Evolutionary conservation across 2,329 filamentous ascomycete genomes (phyloP), one percentile per base, ranked within the genome.

Genomic region (Ophiosphaerella herpotricha): DNA sequence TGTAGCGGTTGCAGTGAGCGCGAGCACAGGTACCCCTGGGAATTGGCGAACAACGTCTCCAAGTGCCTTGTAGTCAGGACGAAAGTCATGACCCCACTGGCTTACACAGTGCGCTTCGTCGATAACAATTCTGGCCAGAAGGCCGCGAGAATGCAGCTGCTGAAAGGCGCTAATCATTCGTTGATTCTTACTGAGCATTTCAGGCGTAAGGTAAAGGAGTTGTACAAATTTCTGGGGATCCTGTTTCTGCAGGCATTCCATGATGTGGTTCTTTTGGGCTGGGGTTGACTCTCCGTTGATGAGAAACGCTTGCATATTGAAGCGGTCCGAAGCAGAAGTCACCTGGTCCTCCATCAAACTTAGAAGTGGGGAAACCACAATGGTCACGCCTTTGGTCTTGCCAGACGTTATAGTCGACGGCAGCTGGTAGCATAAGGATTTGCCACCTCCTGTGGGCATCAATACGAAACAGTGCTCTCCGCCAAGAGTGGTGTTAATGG

Each of bases 31-130:
- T 3, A 97, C 89, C 2, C 84, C 83, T 0, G 87, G 85, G 61
- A 93, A 93, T 44, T 82, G 84, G 35, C 77, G 72, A 41, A 93
- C 84, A 37, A 97, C 78, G 50, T 85, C 81, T 24, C 92, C 91
- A 4, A 99, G 79, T 26, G 84, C 83, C 73, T 96, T 96, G 77
- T 99, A 99, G 70, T 97, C 93, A 0, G 92, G 93, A 39, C 95
- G 85, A 70, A 99, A 99, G 72, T 99, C 94, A 63, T 99, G 94
- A 1, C 94, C 94, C 94, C 94, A 99, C 78, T 99, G 92, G 72
- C 94, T 97, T 23, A 99, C 93, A 72, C 94, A 99, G 72, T 99
- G 94, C n/a, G 94, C 94, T 75, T 99, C 95, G 61, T 99, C 94
- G 55, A 99, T 96, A 45, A 99, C 94, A 41, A 99, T 85, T 23